phyloP scores from a whole-genome alignment of 768 basidiomycete species.

The Phaeotremella fagi region DNA sequence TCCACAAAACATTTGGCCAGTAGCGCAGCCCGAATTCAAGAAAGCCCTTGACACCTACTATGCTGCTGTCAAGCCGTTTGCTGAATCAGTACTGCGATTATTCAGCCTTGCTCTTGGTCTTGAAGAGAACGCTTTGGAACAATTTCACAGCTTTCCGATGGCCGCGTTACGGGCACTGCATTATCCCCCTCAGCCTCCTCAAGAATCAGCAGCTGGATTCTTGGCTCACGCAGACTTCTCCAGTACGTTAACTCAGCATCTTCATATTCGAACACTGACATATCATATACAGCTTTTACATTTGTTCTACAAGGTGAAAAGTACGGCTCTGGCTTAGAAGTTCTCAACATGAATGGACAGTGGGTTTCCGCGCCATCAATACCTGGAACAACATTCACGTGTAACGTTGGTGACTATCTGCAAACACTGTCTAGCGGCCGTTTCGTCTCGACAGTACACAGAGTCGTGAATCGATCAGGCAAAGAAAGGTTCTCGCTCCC shows the following conservation, averaged over 20 bases:
- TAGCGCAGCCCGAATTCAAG: constrained; percentile 5
- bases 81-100: constrained; percentile 5
- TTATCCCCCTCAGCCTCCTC: constrained; percentile 16
- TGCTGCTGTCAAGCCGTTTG: constrained; percentile 6
- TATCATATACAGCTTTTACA: constrained; percentile 6
- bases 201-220: constrained; percentile 4
- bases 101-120: constrained; percentile 11
- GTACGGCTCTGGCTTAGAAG: constrained; percentile 8
- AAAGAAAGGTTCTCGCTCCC: constrained; percentile 11
- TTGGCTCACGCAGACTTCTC: constrained; percentile 12
- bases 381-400: constrained; percentile 5
- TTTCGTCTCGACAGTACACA: constrained; percentile 13
- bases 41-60: constrained; percentile 11
- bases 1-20: constrained; percentile 18
- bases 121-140: constrained; percentile 8
- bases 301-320: constrained; percentile 9
- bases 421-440: neutral
- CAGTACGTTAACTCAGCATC: neutral
- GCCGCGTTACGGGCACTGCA: constrained; percentile 13
- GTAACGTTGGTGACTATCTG: constrained; percentile 18
- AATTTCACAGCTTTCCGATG: constrained; percentile 8
- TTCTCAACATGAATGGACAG: constrained; percentile 18
- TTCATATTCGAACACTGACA: neutral
- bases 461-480: constrained; percentile 15
- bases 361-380: constrained; percentile 11